Evolutionary conservation across 306 rosid genomes (phyloP), one percentile per base, ranked within the genome.

Genomic region (Trifolium repens): DNA sequence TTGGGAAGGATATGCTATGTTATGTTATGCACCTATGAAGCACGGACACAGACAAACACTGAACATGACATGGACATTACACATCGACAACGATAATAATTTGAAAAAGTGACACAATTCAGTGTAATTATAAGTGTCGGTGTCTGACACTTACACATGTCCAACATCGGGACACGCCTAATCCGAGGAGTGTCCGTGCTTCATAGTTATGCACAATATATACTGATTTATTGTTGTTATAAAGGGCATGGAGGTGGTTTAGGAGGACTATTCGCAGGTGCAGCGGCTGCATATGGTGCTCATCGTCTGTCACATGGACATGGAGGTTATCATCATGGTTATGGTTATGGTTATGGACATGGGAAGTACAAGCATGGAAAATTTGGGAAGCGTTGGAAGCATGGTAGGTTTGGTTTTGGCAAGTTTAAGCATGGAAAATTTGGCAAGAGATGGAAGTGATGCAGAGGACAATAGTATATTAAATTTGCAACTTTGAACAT

Each of bases 311-410:
- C 84, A 9, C 91, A 91, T 15, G 90, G 93, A 61, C 96, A 91
- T 12, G 90, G 96, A 61, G 49, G 46, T 26, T 76, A 81, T 61
- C 81, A 67, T 55, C 74, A 75, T 75, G 78, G 71, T 46, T 75
- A 44, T 64, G 84, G 85, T 52, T 69, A 73, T 73, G 77, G 68
- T 49, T 75, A 47, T 66, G 85, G 85, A 26, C 93, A 83, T 26
- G 98, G 97, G 32, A 90, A 90, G 71, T 90, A 80, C 54, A 86
- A 90, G 79, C 96, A 88, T 27, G 97, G 97, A 2, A 93, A 92
- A 78, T 87, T 82, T 52, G 94, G 96, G 43, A 90, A 89, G 76
- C 91, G 81, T 15, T 84, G 85, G 84, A 86, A 87, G 80, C 83
- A 80, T 72, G 88, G 90, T 15, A 62, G 55, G 85, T 82, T 67